Conservation (phyloP, 371 early-diverging fungal species). For the Mucor sp. region DNA sequence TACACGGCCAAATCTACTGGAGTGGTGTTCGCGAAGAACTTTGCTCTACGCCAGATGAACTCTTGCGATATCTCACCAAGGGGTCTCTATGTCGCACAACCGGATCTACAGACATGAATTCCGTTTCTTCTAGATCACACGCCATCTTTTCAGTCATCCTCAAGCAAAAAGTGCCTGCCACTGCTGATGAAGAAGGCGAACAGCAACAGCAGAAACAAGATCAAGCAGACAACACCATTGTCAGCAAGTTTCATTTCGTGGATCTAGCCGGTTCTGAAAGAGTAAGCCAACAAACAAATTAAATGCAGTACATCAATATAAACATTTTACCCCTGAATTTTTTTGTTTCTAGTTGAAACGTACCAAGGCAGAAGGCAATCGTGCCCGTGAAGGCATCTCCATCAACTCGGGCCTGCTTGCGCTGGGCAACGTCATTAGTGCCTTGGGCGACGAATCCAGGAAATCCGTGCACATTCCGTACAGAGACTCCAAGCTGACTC, state of each 20-base stretch:
- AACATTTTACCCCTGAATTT: not conserved
- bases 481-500: constrained; percentile 90
- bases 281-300: constrained; percentile 20
- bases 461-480: constrained; percentile 84
- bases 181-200: not conserved
- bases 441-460: constrained; percentile 85
- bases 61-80: constrained; percentile 72
- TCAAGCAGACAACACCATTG: constrained; percentile 31
- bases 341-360: constrained; percentile 35
- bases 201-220: not conserved
- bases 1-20: constrained; percentile 89
- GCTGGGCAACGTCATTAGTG: constrained; percentile 98
- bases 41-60: constrained; percentile 74
- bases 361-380: constrained; percentile 75
- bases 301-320: not conserved
- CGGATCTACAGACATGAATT: constrained; percentile 97
- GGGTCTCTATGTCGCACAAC: constrained; percentile 91
- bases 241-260: constrained; percentile 93
- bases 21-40: constrained; percentile 84
- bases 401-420: constrained; percentile 98
- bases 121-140: constrained; percentile 94
- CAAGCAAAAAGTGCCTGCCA: constrained; percentile 49
- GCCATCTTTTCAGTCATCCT: constrained; percentile 95
- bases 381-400: constrained; percentile 96
- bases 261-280: constrained; percentile 90